These are phyloP conservation scores for Dalbergia cultrata DNA, from an alignment of 306 rosid genomes.

Conservation along the genomic window DNA sequence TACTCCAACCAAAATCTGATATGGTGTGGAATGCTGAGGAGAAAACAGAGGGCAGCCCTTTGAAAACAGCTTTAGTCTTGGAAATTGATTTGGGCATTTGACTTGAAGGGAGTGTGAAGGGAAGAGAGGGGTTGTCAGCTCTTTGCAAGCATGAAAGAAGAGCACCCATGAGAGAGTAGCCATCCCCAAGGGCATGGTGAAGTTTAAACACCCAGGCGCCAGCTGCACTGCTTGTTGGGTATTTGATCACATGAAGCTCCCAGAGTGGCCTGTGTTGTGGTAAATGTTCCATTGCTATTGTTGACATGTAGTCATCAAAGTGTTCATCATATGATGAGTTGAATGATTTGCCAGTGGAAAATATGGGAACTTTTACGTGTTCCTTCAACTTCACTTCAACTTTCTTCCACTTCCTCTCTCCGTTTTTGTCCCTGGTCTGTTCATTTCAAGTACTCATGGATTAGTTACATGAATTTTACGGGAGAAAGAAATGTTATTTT, in stretches of 20 bases:
- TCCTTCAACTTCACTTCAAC: slow-evolving; percentile 61
- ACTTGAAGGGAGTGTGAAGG: slow-evolving; percentile 61
- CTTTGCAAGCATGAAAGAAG: slow-evolving; percentile 68
- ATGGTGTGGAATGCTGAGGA: slow-evolving; percentile 27
- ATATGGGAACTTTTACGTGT: slow-evolving; percentile 49
- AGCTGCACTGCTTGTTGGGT: slow-evolving; percentile 59
- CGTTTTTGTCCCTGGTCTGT: slow-evolving; percentile 46
- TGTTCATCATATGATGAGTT: slow-evolving; percentile 45
- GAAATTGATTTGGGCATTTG: not conserved
- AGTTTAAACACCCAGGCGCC: slow-evolving; percentile 56
- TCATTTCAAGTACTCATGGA: not conserved
- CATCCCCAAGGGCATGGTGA: slow-evolving; percentile 76
- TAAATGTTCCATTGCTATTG: slow-evolving; percentile 44
- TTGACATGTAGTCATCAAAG: slow-evolving; percentile 57
- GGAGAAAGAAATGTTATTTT: not conserved
- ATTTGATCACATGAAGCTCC: slow-evolving; percentile 62
- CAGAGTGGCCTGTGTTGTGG: slow-evolving; percentile 60
- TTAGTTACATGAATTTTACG: not conserved
- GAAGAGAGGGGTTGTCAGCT: slow-evolving; percentile 58
- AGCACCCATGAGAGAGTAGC: slow-evolving; percentile 65
- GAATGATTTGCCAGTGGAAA: slow-evolving; percentile 40
- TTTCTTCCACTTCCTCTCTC: slow-evolving; percentile 61
- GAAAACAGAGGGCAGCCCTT: slow-evolving; percentile 28
- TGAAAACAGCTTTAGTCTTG: not conserved
- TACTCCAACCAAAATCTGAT: slow-evolving; percentile 56